phyloP scores from a whole-genome alignment of 768 basidiomycete genomes.

The Podaxis pistillaris region DNA sequence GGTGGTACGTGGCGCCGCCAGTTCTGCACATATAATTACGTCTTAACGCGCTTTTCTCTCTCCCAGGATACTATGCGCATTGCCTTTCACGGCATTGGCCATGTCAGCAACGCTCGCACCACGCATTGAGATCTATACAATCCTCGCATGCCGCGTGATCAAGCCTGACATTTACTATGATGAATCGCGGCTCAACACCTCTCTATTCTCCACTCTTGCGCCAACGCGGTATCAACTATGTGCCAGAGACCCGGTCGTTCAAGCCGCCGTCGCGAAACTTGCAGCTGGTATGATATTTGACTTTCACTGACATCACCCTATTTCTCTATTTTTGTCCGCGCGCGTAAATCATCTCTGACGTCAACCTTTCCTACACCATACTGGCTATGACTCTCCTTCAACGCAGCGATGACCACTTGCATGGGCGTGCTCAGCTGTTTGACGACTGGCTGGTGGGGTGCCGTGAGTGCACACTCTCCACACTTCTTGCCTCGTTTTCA shows the following conservation, averaged over 20 bases:
- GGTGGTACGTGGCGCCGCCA: slow-evolving; percentile 50
- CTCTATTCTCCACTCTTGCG: background rate
- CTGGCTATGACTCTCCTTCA: background rate
- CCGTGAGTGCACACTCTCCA: slow-evolving; percentile 42
- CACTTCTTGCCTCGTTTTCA: slow-evolving; percentile 1
- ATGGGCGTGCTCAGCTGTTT: slow-evolving; percentile 76
- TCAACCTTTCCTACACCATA: slow-evolving; percentile 1
- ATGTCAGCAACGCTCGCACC: slow-evolving; percentile 62
- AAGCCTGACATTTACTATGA: slow-evolving; percentile 51
- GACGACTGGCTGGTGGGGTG: slow-evolving; percentile 86
- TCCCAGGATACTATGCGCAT: slow-evolving; percentile 55
- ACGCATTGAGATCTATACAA: slow-evolving; percentile 71
- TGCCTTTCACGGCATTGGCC: slow-evolving; percentile 57
- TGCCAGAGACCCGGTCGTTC: slow-evolving; percentile 67
- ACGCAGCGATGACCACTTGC: slow-evolving; percentile 55
- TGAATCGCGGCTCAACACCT: background rate
- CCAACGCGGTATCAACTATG: slow-evolving; percentile 32
- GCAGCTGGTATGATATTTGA: slow-evolving; percentile 47
- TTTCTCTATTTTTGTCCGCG: background rate
- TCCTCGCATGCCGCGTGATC: slow-evolving; percentile 66
- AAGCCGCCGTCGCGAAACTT: slow-evolving; percentile 68
- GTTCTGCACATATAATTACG: background rate
- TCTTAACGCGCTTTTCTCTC: slow-evolving; percentile 6
- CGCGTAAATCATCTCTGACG: slow-evolving; percentile 8
- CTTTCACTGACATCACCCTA: background rate